Base-by-base conservation (phyloP, 2,329 filamentous ascomycete genomes). In the Clathrospora elynae region DNA sequence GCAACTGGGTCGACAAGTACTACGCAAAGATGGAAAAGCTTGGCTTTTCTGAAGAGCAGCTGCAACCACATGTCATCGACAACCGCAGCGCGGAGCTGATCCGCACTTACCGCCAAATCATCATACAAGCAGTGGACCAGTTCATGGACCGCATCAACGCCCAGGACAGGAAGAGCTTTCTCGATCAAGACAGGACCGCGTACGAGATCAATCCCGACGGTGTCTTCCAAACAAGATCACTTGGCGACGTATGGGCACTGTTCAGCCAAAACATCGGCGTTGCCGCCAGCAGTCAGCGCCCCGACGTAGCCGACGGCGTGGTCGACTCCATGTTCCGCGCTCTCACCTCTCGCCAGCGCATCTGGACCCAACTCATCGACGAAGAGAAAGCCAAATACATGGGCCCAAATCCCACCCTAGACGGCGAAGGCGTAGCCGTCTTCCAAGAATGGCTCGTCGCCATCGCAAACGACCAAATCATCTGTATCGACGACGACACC, bases 201-300 rank as follows among this genome's bases (percentile, higher is more conserved):
- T 78, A 96, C 51, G 90, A 96, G 66, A 84, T 51, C 39, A 66
- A 66, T 20, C 85, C 91, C 64, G 90, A 95, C 67, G 90, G 90
- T 47, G 91, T 89, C 68, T 91, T 96, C 73, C 86, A 92, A 35
- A 96, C 91, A 36, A 91, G 88, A 73, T 96, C 91, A 49, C 77
- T 96, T 39, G 87, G 91, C 42, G 91, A 96, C 62, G 87, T 97
- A 78, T 99, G 95, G 91, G 87, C 91, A 47, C 97, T 99, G 90
- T 78, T 99, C 51, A 85, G 88, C 55, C 92, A 99, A 71, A 93
- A 99, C 71, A 81, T 96, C 22, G 83, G 87, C 51, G 89, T 90
- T 0, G 91, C 91, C 4, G 85, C 84, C 26, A 87, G 88, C 61
- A 96, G 90, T 30, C 82, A 91, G 63, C 87, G 93, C 36, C 81